A percentile compares a stretch with the other conserved stretches of the same genome.
Conservation (phyloP, 2,329 filamentous ascomycete genomes). For the Fusarium lyarnte region DNA sequence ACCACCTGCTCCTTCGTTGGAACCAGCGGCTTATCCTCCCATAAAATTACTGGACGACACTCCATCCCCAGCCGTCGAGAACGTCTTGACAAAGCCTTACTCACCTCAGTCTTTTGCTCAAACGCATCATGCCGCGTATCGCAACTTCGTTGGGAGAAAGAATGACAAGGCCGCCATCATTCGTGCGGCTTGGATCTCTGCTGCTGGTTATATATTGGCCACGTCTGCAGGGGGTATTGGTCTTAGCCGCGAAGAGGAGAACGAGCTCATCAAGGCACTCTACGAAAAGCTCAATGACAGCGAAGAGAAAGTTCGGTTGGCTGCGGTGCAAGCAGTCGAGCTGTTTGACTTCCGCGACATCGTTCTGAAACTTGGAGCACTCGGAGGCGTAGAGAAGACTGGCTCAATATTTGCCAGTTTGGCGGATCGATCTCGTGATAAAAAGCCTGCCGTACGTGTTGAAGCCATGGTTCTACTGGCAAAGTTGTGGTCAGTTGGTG, state of each 20-base stretch:
- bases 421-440: slow-evolving; percentile 88
- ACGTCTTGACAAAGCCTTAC: slow-evolving; percentile 81
- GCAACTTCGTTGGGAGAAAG: slow-evolving; percentile 83
- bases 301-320: slow-evolving; percentile 90
- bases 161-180: slow-evolving; percentile 88
- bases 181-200: slow-evolving; percentile 85
- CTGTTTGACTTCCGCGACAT: slow-evolving; percentile 83
- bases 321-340: slow-evolving; percentile 86
- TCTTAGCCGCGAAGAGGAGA: slow-evolving; percentile 83
- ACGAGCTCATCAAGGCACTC: slow-evolving; percentile 75
- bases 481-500: slow-evolving; percentile 92
- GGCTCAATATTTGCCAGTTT: slow-evolving; percentile 84
- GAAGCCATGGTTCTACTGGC: slow-evolving; percentile 87
- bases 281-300: slow-evolving; percentile 85
- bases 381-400: slow-evolving; percentile 77
- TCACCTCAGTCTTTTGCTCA: slow-evolving; percentile 92
- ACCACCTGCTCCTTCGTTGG: slow-evolving; percentile 75
- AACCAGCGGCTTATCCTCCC: slow-evolving; percentile 87
- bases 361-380: slow-evolving; percentile 80
- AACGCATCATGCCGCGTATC: slow-evolving; percentile 80
- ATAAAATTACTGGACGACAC: slow-evolving; percentile 69
- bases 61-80: slow-evolving; percentile 56
- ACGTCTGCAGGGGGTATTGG: slow-evolving; percentile 93
- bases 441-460: slow-evolving; percentile 80
- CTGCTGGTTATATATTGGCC: slow-evolving; percentile 84